Evolutionary conservation across 179 eudicot genomes (phyloP).

Genomic region (Gypsophila paniculata): DNA sequence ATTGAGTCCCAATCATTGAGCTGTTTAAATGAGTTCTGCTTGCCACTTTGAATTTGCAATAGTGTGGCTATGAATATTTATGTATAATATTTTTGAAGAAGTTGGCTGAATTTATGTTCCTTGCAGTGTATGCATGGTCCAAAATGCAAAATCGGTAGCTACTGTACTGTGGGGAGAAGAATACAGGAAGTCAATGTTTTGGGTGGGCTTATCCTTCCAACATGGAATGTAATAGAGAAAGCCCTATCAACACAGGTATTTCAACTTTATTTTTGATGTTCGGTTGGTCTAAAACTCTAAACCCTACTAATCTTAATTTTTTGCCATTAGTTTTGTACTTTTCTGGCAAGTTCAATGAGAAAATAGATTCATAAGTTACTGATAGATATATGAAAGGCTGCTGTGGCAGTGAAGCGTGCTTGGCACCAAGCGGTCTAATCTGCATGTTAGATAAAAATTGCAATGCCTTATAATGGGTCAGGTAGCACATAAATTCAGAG

Average conservation of each 20-base stretch:
- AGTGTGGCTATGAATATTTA: neutral
- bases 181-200: constrained; percentile 88
- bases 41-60: neutral
- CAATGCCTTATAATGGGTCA: neutral
- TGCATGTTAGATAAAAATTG: neutral
- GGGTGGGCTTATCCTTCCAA: constrained; percentile 92
- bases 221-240: constrained; percentile 81
- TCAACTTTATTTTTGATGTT: constrained; percentile 12
- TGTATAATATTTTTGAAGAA: neutral
- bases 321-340: neutral
- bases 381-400: neutral
- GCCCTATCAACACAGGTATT: constrained; percentile 89
- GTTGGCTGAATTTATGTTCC: neutral
- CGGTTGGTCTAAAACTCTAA: neutral
- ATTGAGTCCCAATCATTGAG: neutral
- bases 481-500: neutral
- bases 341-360: neutral
- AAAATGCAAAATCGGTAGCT: constrained; percentile 77
- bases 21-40: neutral
- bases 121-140: constrained; percentile 99
- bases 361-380: neutral
- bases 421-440: neutral
- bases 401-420: neutral
- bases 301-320: neutral
- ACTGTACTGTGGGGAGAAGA: constrained; percentile 88